Evolutionary conservation across 2,329 filamentous ascomycete genomes (phyloP).

Genomic region (Microsporum ferrugineum): DNA sequence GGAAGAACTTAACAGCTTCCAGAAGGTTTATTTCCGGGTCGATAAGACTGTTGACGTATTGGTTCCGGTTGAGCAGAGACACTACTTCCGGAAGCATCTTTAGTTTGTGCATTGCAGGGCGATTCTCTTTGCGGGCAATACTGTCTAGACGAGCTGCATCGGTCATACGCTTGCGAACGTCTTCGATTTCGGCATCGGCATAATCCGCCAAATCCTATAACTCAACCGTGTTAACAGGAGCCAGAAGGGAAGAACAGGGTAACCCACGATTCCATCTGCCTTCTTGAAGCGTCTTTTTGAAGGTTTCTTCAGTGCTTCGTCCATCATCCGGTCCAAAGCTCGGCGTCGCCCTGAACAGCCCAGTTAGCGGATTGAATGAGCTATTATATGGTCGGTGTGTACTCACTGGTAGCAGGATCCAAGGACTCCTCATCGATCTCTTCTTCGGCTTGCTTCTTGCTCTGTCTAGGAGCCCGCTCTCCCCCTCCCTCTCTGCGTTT

Average conservation of each 20-base stretch:
- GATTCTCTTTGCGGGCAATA: conserved; percentile 61
- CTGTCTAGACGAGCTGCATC: conserved; percentile 80
- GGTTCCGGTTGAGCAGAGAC: conserved; percentile 77
- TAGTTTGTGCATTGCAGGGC: conserved; percentile 83
- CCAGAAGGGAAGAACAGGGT: not conserved
- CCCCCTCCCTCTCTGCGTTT: conserved; percentile 32
- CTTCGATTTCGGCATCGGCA: conserved; percentile 79
- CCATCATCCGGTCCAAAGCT: conserved; percentile 76
- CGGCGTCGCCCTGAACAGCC: conserved; percentile 51
- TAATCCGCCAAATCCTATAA: conserved; percentile 73
- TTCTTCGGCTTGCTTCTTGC: conserved; percentile 41
- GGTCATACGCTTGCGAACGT: conserved; percentile 83
- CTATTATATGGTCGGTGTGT: not conserved
- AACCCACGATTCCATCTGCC: conserved; percentile 73
- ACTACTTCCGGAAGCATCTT: conserved; percentile 87
- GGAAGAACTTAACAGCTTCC: conserved; percentile 90
- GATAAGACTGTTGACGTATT: conserved; percentile 65
- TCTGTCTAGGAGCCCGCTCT: conserved; percentile 37
- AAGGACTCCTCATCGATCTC: conserved; percentile 66
- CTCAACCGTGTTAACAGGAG: conserved; percentile 19
- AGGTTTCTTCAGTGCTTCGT: conserved; percentile 75
- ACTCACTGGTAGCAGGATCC: conserved; percentile 68
- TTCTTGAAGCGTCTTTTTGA: conserved; percentile 58
- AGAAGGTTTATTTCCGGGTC: conserved; percentile 93
- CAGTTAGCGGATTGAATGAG: not conserved